Base-by-base conservation (phyloP, 2,329 filamentous ascomycete species). In the Ophiostoma populinum region DNA sequence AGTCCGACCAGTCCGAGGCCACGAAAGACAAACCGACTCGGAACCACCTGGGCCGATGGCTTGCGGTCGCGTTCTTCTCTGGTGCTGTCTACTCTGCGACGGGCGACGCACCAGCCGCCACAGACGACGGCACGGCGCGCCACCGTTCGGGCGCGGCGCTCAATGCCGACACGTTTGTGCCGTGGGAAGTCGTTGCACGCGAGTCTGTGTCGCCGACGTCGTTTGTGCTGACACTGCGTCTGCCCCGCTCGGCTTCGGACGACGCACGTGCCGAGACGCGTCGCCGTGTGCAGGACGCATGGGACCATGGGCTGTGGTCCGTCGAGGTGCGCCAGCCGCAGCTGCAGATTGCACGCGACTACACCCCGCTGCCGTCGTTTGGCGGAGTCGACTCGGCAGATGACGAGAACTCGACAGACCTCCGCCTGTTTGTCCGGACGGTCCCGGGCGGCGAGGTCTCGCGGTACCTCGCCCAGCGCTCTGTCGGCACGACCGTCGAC, bases 321-420 rank as follows among this genome's bases (percentile, higher is more conserved):
- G 77, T 95, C 22, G 80, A 94, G 59, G 74, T 93, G 50, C 93
- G 92, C 58, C 90, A 95, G 57, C 90, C 90, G 2, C 76, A 93
- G 52, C 58, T 95, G 38, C 86, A 94, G 56, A 92, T 98, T 46
- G 81, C 82, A 28, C 63, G 90, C 42, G 75, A 83, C 39, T 98
- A 98, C 55, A 95, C 90, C 4, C 85, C 87, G 1, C 61, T 98
- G 0, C 87, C 83, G 0, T 66, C 72, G 0, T 18, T 45, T 20
- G 10, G 30, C 31, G 7, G 9, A 15, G 3, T 15, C n/a, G 25
- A 18, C 6, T 8, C 13, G 3, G 16, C 4, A n/a, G 48, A 53
- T 3, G 47, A 45, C 2, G 46, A 52, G n/a, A 47, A 49, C 11
- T 17, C 10, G 2, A 27, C 17, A 3, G 39, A 22, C 36, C 18